Conservation (phyloP, 176 grass and related monocot genomes). For the Carex scoparia region DNA sequence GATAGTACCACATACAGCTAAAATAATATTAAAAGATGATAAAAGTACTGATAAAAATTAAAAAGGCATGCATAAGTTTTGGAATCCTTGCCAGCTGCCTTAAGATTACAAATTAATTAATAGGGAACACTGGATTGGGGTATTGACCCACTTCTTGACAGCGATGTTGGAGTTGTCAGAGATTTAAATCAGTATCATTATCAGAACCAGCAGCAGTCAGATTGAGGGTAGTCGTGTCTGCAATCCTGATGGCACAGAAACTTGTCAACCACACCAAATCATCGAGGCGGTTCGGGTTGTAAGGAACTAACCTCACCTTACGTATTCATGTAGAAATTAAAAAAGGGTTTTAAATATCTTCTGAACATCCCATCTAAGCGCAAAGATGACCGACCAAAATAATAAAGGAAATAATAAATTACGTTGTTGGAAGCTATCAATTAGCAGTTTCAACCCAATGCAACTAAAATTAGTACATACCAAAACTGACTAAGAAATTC, state of each 20-base stretch:
- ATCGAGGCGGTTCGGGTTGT: background rate
- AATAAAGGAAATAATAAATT: slow-evolving; percentile 20
- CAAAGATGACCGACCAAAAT: slow-evolving; percentile 58
- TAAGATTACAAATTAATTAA: too few relatives aligned
- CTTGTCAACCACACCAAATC: background rate
- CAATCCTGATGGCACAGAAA: background rate
- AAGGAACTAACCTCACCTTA: background rate
- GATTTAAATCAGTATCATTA: background rate
- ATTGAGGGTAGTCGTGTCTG: background rate
- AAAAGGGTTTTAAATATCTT: slow-evolving; percentile 8
- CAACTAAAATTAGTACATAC: slow-evolving; percentile 31
- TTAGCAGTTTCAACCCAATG: background rate
- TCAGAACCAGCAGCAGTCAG: background rate
- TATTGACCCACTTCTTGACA: background rate
- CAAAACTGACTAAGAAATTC: slow-evolving; percentile 75
- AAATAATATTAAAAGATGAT: too few relatives aligned
- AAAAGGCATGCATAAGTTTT: too few relatives aligned
- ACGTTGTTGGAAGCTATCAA: slow-evolving; percentile 3
- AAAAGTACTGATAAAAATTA: too few relatives aligned
- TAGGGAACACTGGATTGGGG: background rate
- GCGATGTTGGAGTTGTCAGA: background rate
- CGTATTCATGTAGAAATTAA: background rate
- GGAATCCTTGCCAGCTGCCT: too few relatives aligned
- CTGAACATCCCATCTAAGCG: slow-evolving; percentile 51
- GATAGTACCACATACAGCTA: too few relatives aligned